These are phyloP conservation scores for Dryadomyces quercivorus DNA, from an alignment of 2,329 filamentous ascomycete species.

Conservation along the genomic window DNA sequence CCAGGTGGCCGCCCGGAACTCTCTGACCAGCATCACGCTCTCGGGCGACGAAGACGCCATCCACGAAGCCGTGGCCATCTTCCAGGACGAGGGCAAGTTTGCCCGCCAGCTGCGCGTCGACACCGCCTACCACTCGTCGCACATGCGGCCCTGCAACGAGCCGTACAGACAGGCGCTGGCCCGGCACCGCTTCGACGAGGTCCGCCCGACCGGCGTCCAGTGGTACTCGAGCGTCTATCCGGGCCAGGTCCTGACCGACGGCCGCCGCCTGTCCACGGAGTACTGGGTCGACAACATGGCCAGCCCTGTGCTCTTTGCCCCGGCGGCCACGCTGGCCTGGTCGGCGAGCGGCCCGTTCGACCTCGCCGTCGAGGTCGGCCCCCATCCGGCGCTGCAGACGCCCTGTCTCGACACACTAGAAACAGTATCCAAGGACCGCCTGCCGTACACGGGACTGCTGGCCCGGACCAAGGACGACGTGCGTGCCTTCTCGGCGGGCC, in stretches of 20 bases:
- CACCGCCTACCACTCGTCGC: slow-evolving; percentile 28
- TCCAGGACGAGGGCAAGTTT: slow-evolving; percentile 17
- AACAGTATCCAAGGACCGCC: neutral
- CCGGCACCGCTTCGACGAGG: neutral
- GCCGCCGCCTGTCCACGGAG: neutral
- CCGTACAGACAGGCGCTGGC: slow-evolving; percentile 3
- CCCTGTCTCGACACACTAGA: slow-evolving; percentile 4
- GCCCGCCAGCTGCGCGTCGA: slow-evolving; percentile 22
- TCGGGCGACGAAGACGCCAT: slow-evolving; percentile 19
- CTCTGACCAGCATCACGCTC: neutral
- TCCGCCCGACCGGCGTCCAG: neutral
- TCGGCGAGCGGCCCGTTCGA: slow-evolving; percentile 2
- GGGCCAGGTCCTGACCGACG: neutral
- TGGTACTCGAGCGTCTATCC: neutral
- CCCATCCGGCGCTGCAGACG: slow-evolving; percentile 15
- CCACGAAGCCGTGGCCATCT: slow-evolving; percentile 8
- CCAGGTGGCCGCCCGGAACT: neutral
- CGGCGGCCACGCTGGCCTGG: slow-evolving; percentile 7
- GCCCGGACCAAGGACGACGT: neutral
- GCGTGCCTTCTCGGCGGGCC: neutral
- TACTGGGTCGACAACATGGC: neutral
- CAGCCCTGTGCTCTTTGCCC: neutral
- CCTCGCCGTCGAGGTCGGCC: slow-evolving; percentile 16
- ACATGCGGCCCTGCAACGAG: slow-evolving; percentile 18
- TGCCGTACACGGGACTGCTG: neutral